Evolutionary conservation across 768 basidiomycete genomes (phyloP), one percentile per base, ranked within the genome.

Genomic region (Lactarius hatsudake): DNA sequence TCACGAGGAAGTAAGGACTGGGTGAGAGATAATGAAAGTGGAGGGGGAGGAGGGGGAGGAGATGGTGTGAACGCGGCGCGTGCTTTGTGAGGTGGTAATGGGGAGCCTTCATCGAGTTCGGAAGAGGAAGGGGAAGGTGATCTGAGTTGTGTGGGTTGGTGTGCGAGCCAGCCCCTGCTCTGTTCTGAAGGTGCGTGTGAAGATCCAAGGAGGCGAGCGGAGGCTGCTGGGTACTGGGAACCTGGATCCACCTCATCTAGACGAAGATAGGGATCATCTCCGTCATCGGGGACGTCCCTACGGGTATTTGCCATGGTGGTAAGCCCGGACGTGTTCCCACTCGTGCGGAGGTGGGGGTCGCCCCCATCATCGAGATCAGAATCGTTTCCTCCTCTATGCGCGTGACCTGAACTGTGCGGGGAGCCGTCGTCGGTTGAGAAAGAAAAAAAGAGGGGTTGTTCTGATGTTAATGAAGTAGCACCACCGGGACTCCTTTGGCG

Each of bases 401-500:
- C 45, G 36, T 69, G 76, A 73, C 80, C 77, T 67, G 82, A 85
- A 71, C 79, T 78, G 75, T 83, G 82, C 66, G 81, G 86, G 3
- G 65, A 66, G 63, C 83, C 89, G 62, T 87, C 82, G 78, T 91
- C 89, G 69, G 90, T 91, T 55, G 87, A 87, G 77, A 93, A 93
- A 23, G 91, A 93, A 82, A 90, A 94, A 82, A 94, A 94, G 76
- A 94, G 84, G 62, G 92, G 91, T 77, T 91, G 90, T 43, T 80
- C 81, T 45, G 86, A 87, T 26, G 86, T 82, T 72, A 84, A 78
- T 71, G 83, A 84, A 43, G 84, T 80, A 65, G 75, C 72, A 34
- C 43, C 62, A 26, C 61, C 34, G 26, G 69, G 74, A 63, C 81
- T 79, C 66, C 78, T 82, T 72, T 85, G 86, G 71, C 84, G 82